Evolutionary conservation across 2,329 filamentous ascomycete species (phyloP).

Genomic region (Colletotrichum falcatum): DNA sequence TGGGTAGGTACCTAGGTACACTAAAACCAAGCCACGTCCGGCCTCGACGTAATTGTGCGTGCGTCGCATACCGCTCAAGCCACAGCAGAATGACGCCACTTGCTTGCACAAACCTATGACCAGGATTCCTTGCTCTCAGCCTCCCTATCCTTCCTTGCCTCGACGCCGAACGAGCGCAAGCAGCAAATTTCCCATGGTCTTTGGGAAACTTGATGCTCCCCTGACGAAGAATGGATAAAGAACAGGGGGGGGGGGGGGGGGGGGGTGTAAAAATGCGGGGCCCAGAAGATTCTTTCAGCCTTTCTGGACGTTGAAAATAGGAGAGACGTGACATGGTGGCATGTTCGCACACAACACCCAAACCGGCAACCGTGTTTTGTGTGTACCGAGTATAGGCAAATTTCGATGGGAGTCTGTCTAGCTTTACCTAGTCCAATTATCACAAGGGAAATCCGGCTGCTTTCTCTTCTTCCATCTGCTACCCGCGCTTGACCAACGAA

Average conservation of each 20-base stretch:
- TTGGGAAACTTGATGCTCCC: conserved; percentile 4
- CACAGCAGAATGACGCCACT: conserved; percentile 37
- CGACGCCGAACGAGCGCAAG: neutral
- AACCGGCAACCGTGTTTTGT: conserved; percentile 11
- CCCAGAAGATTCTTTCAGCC: neutral
- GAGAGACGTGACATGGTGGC: conserved; percentile 1
- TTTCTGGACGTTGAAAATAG: conserved; percentile 2
- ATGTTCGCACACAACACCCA: conserved; percentile 7
- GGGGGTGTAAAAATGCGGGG: conserved; percentile 6
- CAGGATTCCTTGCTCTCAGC: neutral
- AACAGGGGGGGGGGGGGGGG: neutral
- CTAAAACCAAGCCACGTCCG: conserved; percentile 4
- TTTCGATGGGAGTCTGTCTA: conserved; percentile 21
- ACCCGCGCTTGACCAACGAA: conserved; percentile 8
- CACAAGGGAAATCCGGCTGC: neutral
- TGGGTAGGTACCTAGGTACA: too few species aligned
- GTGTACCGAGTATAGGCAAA: conserved; percentile 9
- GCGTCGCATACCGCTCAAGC: conserved; percentile 25
- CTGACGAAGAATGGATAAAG: conserved; percentile 11
- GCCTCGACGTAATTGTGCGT: conserved; percentile 38
- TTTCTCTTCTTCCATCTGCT: neutral
- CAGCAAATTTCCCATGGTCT: conserved; percentile 7
- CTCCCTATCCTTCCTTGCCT: neutral
- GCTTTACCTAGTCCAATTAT: neutral
- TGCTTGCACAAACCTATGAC: conserved; percentile 33